A percentile compares a stretch with the other conserved stretches of the same genome.
Conservation (phyloP, 192 early-diverging fungal genomes). For the Chytriomyces hyalinus region DNA sequence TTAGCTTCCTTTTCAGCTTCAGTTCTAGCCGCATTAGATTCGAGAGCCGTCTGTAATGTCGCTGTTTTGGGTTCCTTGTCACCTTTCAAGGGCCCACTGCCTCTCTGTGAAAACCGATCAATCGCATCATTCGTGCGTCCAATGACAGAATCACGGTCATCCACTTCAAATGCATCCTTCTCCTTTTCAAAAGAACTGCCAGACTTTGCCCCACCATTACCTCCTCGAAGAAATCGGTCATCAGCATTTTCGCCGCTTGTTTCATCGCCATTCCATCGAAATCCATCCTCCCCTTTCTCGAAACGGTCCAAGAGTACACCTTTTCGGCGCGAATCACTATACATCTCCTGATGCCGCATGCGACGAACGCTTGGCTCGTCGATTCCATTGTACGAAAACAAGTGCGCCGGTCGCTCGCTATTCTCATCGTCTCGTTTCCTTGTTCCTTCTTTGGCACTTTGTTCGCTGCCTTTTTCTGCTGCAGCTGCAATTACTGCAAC, state of each 20-base stretch:
- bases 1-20: no score
- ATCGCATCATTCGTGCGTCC: neutral
- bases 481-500: neutral
- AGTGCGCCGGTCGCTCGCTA: neutral
- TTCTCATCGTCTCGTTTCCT: no score
- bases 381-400: conserved; percentile 1
- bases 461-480: no score
- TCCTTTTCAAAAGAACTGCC: no score
- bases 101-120: neutral
- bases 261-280: neutral
- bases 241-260: no score
- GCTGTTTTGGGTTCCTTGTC: neutral
- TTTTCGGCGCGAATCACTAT: neutral
- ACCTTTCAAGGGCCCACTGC: neutral
- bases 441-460: no score
- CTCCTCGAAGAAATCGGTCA: no score
- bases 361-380: neutral
- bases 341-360: neutral
- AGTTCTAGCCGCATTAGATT: no score
- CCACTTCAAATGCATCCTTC: neutral
- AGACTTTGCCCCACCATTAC: no score
- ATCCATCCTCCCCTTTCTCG: neutral
- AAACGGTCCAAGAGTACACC: neutral
- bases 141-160: neutral
- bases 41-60: no score